Percentiles rank a stretch among this genome's conserved stretches.
These are phyloP conservation scores for Sutorius australiensis DNA, from an alignment of 768 basidiomycete species.

Conservation along the genomic window DNA sequence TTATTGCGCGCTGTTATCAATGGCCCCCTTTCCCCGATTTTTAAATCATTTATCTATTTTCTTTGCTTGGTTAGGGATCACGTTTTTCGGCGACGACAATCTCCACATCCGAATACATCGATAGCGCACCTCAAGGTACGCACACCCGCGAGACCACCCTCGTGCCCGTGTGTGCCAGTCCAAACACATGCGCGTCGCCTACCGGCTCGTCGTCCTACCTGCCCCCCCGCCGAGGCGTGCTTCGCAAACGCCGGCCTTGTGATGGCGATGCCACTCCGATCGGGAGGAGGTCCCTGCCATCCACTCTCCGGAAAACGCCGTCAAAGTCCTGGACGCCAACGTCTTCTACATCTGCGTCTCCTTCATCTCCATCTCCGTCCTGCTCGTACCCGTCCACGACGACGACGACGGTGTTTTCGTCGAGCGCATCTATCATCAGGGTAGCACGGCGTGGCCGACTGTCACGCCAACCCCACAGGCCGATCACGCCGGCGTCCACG, in stretches of 20 bases:
- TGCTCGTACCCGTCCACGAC: conserved; percentile 1
- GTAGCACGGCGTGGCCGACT: conserved; percentile 7
- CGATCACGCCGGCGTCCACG: background rate
- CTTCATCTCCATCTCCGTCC: conserved; percentile 6
- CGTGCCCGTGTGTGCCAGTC: conserved; percentile 3
- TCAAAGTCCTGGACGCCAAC: background rate
- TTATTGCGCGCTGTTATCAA: background rate
- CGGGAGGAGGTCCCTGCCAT: conserved; percentile 3
- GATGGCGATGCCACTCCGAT: conserved; percentile 1
- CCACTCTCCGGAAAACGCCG: conserved; percentile 11
- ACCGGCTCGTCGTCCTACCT: conserved; percentile 20
- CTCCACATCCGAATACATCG: conserved; percentile 32
- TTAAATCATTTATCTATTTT: background rate
- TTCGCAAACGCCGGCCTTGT: conserved; percentile 30
- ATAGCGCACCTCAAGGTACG: conserved; percentile 5
- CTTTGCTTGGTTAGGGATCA: conserved; percentile 23
- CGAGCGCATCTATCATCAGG: background rate
- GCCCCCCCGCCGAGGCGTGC: conserved; percentile 24
- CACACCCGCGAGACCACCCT: background rate
- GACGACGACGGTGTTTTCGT: background rate
- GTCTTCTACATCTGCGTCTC: conserved; percentile 10
- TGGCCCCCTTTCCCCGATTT: background rate
- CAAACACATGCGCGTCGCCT: conserved; percentile 8
- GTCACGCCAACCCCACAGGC: background rate
- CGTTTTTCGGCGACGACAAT: conserved; percentile 36